These are phyloP conservation scores for Boehmeria nivea DNA, from an alignment of 306 rosid genomes.

Conservation along the genomic window DNA sequence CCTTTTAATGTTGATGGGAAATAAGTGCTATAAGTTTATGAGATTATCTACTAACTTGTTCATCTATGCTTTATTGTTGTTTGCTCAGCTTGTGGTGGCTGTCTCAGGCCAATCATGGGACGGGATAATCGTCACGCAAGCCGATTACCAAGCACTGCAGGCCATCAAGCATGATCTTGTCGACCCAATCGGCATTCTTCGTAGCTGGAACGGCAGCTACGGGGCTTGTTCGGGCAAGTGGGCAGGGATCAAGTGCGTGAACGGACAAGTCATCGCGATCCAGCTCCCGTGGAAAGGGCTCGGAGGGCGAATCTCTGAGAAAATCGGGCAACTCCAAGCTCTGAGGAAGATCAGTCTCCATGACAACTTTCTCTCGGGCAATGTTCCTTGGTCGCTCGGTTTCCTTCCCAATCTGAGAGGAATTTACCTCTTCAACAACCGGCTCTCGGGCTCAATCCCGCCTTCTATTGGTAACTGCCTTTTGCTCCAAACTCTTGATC, in stretches of 20 bases:
- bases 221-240: slow-evolving; percentile 90
- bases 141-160: slow-evolving; percentile 56
- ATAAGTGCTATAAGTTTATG: slow-evolving; percentile 12
- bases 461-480: slow-evolving; percentile 67
- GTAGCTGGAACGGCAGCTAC: slow-evolving; percentile 75
- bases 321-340: slow-evolving; percentile 67
- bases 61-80: slow-evolving; percentile 22
- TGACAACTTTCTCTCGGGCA: slow-evolving; percentile 56
- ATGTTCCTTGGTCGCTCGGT: slow-evolving; percentile 63
- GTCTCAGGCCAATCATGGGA: slow-evolving; percentile 51
- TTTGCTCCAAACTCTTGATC: slow-evolving; percentile 75
- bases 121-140: slow-evolving; percentile 50
- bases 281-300: slow-evolving; percentile 94
- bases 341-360: slow-evolving; percentile 81
- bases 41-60: slow-evolving; percentile 11
- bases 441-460: slow-evolving; percentile 77
- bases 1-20: slow-evolving; percentile 43
- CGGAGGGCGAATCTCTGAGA: slow-evolving; percentile 70
- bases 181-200: slow-evolving; percentile 55
- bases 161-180: slow-evolving; percentile 60
- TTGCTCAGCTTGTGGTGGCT: slow-evolving; percentile 28
- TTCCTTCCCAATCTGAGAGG: slow-evolving; percentile 80
- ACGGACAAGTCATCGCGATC: slow-evolving; percentile 79
- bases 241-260: slow-evolving; percentile 86
- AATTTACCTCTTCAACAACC: slow-evolving; percentile 80